phyloP scores from a whole-genome alignment of 768 basidiomycete genomes.

The Suillus occidentalis region DNA sequence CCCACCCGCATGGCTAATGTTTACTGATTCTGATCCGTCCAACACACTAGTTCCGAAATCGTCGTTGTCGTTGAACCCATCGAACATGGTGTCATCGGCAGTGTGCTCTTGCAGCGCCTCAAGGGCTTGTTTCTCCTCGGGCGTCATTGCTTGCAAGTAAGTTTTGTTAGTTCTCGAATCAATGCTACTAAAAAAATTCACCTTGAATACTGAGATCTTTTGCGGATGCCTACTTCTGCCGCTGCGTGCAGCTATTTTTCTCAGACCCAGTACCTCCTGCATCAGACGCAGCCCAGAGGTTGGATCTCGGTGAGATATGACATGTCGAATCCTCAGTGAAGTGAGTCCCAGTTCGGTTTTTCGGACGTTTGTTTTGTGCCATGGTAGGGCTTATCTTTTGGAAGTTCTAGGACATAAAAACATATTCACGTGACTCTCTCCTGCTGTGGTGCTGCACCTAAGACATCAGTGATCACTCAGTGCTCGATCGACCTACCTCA shows the following conservation, averaged over 20 bases:
- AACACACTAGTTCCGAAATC: background rate
- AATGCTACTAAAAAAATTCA: no score
- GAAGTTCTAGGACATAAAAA: no score
- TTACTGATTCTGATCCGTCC: background rate
- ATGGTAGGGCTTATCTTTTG: no score
- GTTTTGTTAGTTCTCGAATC: no score
- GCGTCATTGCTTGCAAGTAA: background rate
- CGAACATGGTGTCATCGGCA: background rate
- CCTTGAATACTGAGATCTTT: background rate
- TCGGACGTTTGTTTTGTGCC: background rate
- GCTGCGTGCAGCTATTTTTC: background rate
- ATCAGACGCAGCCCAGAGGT: background rate
- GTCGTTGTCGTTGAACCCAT: background rate
- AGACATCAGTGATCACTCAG: no score
- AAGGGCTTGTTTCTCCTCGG: background rate
- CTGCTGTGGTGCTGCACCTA: no score
- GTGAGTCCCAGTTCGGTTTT: background rate
- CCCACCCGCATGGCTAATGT: conserved; percentile 4
- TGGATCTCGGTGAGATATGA: background rate
- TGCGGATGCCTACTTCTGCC: background rate
- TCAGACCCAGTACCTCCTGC: background rate
- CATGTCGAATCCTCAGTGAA: background rate
- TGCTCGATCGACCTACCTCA: no score
- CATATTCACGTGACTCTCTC: no score
- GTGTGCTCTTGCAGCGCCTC: background rate